phyloP scores from a whole-genome alignment of 345 rosid species.

The Heritiera fomes region DNA sequence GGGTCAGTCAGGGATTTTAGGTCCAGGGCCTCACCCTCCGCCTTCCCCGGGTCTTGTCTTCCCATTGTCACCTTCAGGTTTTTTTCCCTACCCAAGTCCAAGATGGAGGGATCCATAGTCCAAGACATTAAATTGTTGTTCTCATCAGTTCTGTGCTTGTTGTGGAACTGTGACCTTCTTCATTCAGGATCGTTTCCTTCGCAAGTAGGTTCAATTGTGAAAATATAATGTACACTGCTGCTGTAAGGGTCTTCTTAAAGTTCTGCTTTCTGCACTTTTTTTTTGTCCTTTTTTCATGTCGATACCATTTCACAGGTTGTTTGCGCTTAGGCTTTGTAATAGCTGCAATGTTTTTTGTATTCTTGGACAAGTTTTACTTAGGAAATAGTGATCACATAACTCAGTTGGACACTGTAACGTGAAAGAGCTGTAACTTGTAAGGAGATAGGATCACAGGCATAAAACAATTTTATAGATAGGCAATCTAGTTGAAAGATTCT shows the following conservation, averaged over 20 bases:
- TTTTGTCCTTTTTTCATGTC: conserved; percentile 14
- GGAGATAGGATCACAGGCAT: conserved; percentile 37
- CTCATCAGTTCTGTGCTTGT: conserved; percentile 18
- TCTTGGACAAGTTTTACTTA: conserved; percentile 31
- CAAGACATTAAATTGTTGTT: conserved; percentile 15
- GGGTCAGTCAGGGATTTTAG: conserved; percentile 68
- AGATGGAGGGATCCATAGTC: conserved; percentile 67
- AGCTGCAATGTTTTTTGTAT: conserved; percentile 21
- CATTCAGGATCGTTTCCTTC: conserved; percentile 17
- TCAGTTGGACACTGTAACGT: conserved; percentile 11
- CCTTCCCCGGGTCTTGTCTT: conserved; percentile 71
- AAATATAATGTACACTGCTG: conserved; percentile 31
- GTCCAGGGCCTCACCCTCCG: conserved; percentile 79
- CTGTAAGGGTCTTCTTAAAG: conserved; percentile 20
- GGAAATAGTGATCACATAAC: conserved; percentile 34
- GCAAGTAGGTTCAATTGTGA: conserved; percentile 20
- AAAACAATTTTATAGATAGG: conserved; percentile 33
- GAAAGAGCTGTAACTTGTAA: conserved; percentile 34
- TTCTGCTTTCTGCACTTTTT: conserved; percentile 21
- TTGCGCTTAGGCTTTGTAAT: conserved; percentile 21
- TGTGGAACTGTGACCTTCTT: conserved; percentile 25
- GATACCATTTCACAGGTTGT: conserved; percentile 22
- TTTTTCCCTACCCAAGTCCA: conserved; percentile 75
- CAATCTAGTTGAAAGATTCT: conserved; percentile 35
- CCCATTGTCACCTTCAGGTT: conserved; percentile 75